These are phyloP conservation scores for Globisporangium spinosum DNA, from an alignment of 352 stramenopile genomes.

Conservation along the genomic window DNA sequence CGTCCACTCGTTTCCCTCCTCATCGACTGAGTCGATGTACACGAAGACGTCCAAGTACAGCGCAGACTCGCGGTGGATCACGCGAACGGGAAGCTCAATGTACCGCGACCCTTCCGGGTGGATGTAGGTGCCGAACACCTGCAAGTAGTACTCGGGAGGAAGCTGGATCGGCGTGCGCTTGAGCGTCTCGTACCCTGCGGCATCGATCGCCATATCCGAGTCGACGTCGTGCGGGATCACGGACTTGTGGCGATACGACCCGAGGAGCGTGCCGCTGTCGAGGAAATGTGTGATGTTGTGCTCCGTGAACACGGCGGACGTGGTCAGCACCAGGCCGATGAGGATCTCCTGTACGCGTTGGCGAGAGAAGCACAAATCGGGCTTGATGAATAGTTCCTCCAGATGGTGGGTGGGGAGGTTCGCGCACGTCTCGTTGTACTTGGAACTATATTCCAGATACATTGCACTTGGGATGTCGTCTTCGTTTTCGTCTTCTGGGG, in stretches of 20 bases:
- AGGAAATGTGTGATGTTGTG: conserved; percentile 29
- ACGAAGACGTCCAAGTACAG: conserved; percentile 37
- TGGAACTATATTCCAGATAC: not conserved
- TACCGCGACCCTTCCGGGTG: conserved; percentile 19
- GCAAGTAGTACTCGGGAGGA: conserved; percentile 18
- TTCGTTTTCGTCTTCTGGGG: no score
- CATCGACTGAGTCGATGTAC: conserved; percentile 21
- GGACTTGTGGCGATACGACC: conserved; percentile 23
- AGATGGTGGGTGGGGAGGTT: conserved; percentile 12
- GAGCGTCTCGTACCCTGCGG: conserved; percentile 15
- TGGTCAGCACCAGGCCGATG: conserved; percentile 21
- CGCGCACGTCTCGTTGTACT: conserved; percentile 19
- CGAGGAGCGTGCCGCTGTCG: conserved; percentile 29
- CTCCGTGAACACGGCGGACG: conserved; percentile 19
- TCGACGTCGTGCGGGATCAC: conserved; percentile 31
- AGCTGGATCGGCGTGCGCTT: conserved; percentile 17
- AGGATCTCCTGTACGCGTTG: conserved; percentile 26
- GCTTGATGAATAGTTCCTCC: conserved; percentile 15
- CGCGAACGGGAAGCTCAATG: conserved; percentile 23
- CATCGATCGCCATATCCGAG: conserved; percentile 27
- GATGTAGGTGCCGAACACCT: conserved; percentile 21
- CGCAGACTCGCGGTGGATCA: conserved; percentile 21
- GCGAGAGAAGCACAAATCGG: conserved; percentile 19
- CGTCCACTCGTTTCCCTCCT: conserved; percentile 4
- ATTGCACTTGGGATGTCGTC: no score